Conservation (phyloP, 345 rosid genomes). For the Draba incana region DNA sequence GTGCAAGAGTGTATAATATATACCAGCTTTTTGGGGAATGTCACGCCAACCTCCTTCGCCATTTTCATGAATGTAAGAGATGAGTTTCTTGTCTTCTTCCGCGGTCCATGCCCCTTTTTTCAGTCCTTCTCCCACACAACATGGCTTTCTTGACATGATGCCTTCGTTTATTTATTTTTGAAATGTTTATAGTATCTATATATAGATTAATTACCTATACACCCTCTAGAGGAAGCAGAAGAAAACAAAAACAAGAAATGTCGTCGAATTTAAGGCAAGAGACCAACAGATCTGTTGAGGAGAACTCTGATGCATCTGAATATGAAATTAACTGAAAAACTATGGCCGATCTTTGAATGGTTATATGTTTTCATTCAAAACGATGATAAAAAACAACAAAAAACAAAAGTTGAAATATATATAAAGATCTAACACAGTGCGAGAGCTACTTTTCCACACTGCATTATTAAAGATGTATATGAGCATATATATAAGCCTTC, state of each 20-base stretch:
- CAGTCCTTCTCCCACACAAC: slow-evolving; percentile 44
- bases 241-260: background rate
- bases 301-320: slow-evolving; percentile 44
- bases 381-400: background rate
- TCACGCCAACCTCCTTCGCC: slow-evolving; percentile 48
- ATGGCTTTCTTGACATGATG: slow-evolving; percentile 42
- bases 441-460: slow-evolving; percentile 6
- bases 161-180: background rate
- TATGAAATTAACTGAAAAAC: slow-evolving; percentile 31
- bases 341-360: slow-evolving; percentile 10
- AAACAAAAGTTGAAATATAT: background rate
- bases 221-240: background rate
- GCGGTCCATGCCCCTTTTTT: slow-evolving; percentile 46
- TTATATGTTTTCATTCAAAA: slow-evolving; percentile 13
- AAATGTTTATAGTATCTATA: background rate
- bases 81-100: slow-evolving; percentile 44
- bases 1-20: no score
- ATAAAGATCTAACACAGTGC: slow-evolving; percentile 21
- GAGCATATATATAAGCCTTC: slow-evolving; percentile 19
- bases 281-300: slow-evolving; percentile 33
- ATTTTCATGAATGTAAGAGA: slow-evolving; percentile 37
- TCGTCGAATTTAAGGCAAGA: slow-evolving; percentile 30
- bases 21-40: slow-evolving; percentile 45
- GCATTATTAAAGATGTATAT: background rate
- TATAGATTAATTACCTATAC: background rate